Percentiles rank a stretch among this genome's conserved stretches.
These are phyloP conservation scores for Russula abietina DNA, from an alignment of 768 basidiomycete genomes.

Conservation along the genomic window DNA sequence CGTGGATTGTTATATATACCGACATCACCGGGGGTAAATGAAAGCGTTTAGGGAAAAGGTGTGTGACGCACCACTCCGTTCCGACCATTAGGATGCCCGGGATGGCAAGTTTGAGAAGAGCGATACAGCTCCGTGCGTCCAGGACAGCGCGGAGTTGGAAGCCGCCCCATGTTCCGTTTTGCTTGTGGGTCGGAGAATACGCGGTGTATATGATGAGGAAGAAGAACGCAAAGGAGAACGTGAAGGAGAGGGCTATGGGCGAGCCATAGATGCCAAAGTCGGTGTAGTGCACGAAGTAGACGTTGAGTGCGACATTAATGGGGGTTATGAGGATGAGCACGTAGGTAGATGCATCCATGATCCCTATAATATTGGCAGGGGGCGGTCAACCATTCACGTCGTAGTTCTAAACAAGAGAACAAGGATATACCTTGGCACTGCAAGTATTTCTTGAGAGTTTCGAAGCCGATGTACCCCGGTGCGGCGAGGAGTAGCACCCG, in stretches of 20 bases:
- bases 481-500: conserved; percentile 58
- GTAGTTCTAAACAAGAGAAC: neutral
- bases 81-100: conserved; percentile 77
- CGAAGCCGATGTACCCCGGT: conserved; percentile 70
- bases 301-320: conserved; percentile 55
- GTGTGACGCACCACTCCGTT: conserved; percentile 66
- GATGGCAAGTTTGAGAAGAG: conserved; percentile 61
- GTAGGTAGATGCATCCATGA: conserved; percentile 65
- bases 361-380: conserved; percentile 42
- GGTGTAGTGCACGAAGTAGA: conserved; percentile 59
- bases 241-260: conserved; percentile 59
- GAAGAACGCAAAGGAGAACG: conserved; percentile 63
- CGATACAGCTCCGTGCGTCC: conserved; percentile 43
- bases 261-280: conserved; percentile 58
- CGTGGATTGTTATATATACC: neutral
- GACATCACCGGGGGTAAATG: neutral
- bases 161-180: conserved; percentile 62
- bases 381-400: neutral
- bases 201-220: conserved; percentile 46
- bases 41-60: neutral
- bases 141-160: conserved; percentile 42
- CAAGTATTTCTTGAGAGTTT: conserved; percentile 72
- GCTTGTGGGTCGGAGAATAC: conserved; percentile 46
- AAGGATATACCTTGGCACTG: conserved; percentile 60
- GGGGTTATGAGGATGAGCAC: conserved; percentile 60